Evolutionary conservation across 192 early-diverging fungal species (phyloP).

Genomic region (Coemansia asiatica): DNA sequence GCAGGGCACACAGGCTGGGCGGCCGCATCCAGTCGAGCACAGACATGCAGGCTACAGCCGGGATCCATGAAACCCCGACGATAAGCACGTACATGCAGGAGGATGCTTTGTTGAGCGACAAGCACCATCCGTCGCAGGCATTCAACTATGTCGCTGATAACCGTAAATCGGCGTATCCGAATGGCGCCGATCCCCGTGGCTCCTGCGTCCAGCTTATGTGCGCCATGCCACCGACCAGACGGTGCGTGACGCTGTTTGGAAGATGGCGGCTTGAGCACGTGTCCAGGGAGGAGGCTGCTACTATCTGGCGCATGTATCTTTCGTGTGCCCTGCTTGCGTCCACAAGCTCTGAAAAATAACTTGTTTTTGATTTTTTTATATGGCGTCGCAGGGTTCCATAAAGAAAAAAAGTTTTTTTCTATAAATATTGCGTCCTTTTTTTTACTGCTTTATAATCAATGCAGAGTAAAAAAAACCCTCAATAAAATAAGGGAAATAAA

Average conservation of each 20-base stretch:
- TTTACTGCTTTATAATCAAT: no score
- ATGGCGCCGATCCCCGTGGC: constrained; percentile 9
- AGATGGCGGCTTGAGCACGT: constrained; percentile 49
- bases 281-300: constrained; percentile 34
- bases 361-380: neutral
- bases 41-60: neutral
- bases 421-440: no score
- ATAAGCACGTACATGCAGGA: constrained; percentile 18
- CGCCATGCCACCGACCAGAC: constrained; percentile 37
- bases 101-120: constrained; percentile 2
- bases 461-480: no score
- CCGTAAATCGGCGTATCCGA: constrained; percentile 16
- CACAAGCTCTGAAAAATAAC: constrained; percentile 19
- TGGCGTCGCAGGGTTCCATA: no score
- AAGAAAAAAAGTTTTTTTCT: neutral
- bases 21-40: constrained; percentile 10
- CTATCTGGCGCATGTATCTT: constrained; percentile 55
- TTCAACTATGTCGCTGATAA: constrained; percentile 44
- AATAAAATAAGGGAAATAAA: no score
- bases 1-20: neutral
- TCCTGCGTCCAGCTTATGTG: constrained; percentile 54
- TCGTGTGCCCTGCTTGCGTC: constrained; percentile 52
- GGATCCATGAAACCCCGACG: constrained; percentile 8
- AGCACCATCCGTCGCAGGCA: constrained; percentile 36
- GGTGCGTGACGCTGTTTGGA: constrained; percentile 26